Conservation (phyloP, 306 rosid species). For the Arachis hypogaea region DNA sequence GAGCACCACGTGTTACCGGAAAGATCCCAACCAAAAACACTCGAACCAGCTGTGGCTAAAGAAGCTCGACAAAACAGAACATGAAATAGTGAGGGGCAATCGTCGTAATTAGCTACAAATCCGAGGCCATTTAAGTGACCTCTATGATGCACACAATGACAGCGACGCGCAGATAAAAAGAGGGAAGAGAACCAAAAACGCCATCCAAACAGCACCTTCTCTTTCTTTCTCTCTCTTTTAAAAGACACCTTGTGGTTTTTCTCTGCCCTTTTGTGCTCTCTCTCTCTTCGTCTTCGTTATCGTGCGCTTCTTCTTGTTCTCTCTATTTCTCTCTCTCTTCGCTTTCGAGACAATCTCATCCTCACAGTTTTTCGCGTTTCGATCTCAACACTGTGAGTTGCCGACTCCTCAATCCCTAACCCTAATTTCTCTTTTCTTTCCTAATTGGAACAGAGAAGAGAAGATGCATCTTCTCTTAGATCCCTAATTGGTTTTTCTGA, state of each 20-base stretch:
- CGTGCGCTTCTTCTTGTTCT: constrained; percentile 43
- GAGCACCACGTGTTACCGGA: constrained; percentile 21
- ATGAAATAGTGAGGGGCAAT: background rate
- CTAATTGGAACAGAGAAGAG: too few relatives aligned
- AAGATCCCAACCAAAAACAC: constrained; percentile 27
- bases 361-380: constrained; percentile 47
- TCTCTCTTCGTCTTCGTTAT: constrained; percentile 45
- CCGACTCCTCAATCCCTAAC: constrained; percentile 46
- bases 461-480: constrained; percentile 41
- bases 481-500: constrained; percentile 56
- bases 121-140: constrained; percentile 43
- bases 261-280: constrained; percentile 47
- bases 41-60: constrained; percentile 14
- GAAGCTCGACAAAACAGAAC: constrained; percentile 41
- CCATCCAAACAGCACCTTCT: constrained; percentile 67
- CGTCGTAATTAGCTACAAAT: constrained; percentile 46
- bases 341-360: constrained; percentile 44
- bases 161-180: constrained; percentile 60
- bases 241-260: constrained; percentile 62
- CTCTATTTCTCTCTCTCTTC: constrained; percentile 1
- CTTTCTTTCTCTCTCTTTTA: constrained; percentile 59
- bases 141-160: constrained; percentile 44
- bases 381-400: constrained; percentile 57
- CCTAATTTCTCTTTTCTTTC: constrained; percentile 43
- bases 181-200: constrained; percentile 55